Evolutionary conservation across 169 alveolate genomes (phyloP), one percentile per base, ranked within the genome.

Genomic region (Cryptosporidium canis): DNA sequence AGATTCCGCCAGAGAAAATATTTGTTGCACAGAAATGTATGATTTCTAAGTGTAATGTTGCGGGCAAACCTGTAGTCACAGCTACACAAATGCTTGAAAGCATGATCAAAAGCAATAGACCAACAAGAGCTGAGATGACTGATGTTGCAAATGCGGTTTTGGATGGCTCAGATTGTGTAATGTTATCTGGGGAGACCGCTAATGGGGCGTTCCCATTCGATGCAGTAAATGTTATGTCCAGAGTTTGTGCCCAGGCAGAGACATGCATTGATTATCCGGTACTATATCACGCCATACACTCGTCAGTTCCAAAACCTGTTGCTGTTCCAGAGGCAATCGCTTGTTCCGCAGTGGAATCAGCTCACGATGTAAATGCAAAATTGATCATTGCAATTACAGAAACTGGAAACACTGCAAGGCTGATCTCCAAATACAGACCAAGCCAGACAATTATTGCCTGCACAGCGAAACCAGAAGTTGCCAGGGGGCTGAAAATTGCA

Each of bases 11-110:
- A 11, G 99, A 98, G 83, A 96, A 98, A 83, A 99, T 98, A 51
- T 97, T 96, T 95, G 92, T 96, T 58, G 99, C 98, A 31, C 99
- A 98, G 95, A 98, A 98, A 92, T 94, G 96, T 92, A 97, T 97
- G 98, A 97, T 97, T 83, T 94, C 97, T 58, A 97, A 94, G 95
- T 96, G 98, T 91, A 96, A 96, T 84, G 94, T 95, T 33, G 96
- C 94, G 18, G 99, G 99, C 8, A 98, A 98, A 90, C 99, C 99
- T 47, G 98, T 97, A 18, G 95, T 98, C 39, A 96, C 98, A 33
- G 99, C 99, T 31, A 98, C 99, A 1, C 99, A 98, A 94, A 98
- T 98, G 99, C 92, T 98, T 68, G 99, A 97, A 92, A 96, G 99
- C 61, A 97, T 98, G 99, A 95, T 96, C 31, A 95, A 94, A 27